Evolutionary conservation across 768 basidiomycete genomes (phyloP).

Genomic region (Trametes cinnabarina): DNA sequence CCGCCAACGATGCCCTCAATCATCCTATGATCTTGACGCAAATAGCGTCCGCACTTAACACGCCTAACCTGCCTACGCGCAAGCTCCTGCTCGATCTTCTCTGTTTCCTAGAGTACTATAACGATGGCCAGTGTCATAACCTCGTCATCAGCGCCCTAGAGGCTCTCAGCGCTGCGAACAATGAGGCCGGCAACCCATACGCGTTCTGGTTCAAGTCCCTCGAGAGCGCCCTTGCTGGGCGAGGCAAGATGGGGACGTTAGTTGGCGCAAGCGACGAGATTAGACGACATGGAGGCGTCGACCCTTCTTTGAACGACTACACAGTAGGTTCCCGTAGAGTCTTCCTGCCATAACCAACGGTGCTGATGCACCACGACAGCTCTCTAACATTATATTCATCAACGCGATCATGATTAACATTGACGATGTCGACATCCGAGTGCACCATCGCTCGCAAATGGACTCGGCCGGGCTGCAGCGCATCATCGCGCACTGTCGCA

Average conservation of each 20-base stretch:
- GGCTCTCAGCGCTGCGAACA: conserved; percentile 64
- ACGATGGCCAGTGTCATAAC: conserved; percentile 55
- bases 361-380: conserved; percentile 36
- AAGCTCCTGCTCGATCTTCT: conserved; percentile 79
- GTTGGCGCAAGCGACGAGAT: conserved; percentile 96
- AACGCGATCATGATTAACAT: conserved; percentile 60
- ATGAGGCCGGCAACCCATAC: conserved; percentile 58
- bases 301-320: conserved; percentile 77
- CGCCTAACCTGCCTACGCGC: conserved; percentile 75
- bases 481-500: conserved; percentile 67
- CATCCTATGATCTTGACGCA: conserved; percentile 74
- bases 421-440: conserved; percentile 79
- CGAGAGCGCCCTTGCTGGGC: conserved; percentile 70
- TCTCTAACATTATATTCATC: conserved; percentile 71
- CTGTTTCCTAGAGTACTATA: conserved; percentile 66
- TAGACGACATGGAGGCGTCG: conserved; percentile 59
- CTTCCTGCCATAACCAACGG: neutral
- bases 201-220: conserved; percentile 89
- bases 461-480: conserved; percentile 78
- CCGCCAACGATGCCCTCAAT: conserved; percentile 68
- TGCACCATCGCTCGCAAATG: conserved; percentile 88
- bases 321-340: conserved; percentile 51
- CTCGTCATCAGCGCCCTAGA: conserved; percentile 77
- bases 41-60: conserved; percentile 79
- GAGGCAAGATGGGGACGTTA: conserved; percentile 92